phyloP scores from a whole-genome alignment of 768 basidiomycete genomes.

The Agrocybe chaxingu region DNA sequence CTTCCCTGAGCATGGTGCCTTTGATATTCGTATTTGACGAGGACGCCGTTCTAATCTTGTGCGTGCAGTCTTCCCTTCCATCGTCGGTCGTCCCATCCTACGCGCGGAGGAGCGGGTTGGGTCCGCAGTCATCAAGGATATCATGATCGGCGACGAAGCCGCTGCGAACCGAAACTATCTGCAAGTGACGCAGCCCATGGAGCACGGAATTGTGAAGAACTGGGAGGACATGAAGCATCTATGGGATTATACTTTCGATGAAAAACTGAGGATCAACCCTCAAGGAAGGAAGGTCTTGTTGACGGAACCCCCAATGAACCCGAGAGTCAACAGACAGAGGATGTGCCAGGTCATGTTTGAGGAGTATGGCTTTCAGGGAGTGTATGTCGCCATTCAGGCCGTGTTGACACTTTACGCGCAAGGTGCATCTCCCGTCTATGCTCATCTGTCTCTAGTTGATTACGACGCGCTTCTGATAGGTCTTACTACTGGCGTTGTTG shows the following conservation, averaged over 20 bases:
- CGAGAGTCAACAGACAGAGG: slow-evolving; percentile 83
- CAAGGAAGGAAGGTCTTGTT: slow-evolving; percentile 85
- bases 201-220: slow-evolving; percentile 97
- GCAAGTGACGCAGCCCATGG: slow-evolving; percentile 97
- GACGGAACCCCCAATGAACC: slow-evolving; percentile 99
- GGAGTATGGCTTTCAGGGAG: slow-evolving; percentile 92
- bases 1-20: slow-evolving; percentile 88
- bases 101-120: slow-evolving; percentile 96
- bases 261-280: slow-evolving; percentile 90
- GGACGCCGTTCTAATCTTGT: neutral
- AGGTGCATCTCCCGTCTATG: slow-evolving; percentile 52
- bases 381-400: slow-evolving; percentile 98
- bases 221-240: slow-evolving; percentile 99
- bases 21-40: slow-evolving; percentile 1
- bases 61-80: slow-evolving; percentile 84
- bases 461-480: slow-evolving; percentile 44
- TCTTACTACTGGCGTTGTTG: slow-evolving; percentile 96
- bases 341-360: slow-evolving; percentile 99
- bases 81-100: slow-evolving; percentile 94
- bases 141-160: slow-evolving; percentile 98
- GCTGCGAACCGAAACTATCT: slow-evolving; percentile 92
- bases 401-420: slow-evolving; percentile 98
- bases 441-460: neutral
- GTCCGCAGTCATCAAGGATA: slow-evolving; percentile 84
- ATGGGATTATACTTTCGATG: slow-evolving; percentile 98